phyloP scores from a whole-genome alignment of 305 asterid species.

The Plantago rigida region DNA sequence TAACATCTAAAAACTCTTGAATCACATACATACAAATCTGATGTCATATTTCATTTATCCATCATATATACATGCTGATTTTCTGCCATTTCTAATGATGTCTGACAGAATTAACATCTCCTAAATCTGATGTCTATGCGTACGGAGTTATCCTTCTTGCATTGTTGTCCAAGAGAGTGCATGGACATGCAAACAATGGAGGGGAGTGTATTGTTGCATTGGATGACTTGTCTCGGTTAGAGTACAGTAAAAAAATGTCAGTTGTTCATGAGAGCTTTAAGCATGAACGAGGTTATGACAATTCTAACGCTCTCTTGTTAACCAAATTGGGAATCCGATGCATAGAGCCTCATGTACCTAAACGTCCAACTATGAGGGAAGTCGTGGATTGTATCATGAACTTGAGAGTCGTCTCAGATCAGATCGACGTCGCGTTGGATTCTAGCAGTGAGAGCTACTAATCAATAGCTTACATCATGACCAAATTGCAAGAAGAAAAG shows the following conservation, averaged over 20 bases:
- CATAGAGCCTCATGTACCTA: background rate
- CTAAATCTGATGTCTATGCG: background rate
- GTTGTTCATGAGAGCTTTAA: background rate
- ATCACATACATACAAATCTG: too few species aligned
- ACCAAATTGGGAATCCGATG: background rate
- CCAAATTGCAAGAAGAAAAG: too few species aligned
- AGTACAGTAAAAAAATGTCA: background rate
- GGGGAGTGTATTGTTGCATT: background rate
- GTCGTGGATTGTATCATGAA: background rate
- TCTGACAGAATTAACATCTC: too few species aligned
- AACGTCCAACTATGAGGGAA: background rate
- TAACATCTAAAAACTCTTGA: too few species aligned
- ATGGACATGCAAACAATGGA: background rate
- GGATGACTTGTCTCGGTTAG: background rate
- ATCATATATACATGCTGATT: too few species aligned
- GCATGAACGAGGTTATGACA: background rate
- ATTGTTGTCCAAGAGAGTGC: background rate
- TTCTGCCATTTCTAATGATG: too few species aligned
- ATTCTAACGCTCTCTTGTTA: background rate
- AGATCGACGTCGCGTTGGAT: too few species aligned
- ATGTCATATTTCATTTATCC: too few species aligned
- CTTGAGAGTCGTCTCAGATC: background rate
- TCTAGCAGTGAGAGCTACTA: too few species aligned
- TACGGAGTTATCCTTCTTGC: background rate
- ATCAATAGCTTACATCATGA: too few species aligned